Conservation (phyloP, 2,329 filamentous ascomycete species). For the Rutstroemia sp. region DNA sequence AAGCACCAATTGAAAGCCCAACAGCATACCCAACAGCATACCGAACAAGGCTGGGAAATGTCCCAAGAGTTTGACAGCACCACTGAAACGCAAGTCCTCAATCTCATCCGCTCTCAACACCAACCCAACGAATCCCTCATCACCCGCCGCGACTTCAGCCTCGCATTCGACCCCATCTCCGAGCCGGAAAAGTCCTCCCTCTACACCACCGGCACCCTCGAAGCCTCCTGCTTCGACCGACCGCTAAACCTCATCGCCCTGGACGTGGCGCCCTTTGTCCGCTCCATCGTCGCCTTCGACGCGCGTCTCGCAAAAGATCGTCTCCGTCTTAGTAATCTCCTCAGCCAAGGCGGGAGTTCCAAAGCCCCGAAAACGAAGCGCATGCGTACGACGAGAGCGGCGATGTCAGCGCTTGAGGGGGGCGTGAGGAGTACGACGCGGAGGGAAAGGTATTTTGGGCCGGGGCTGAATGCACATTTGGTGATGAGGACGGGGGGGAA, state of each 20-base stretch:
- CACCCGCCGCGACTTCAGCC: slow-evolving; percentile 44
- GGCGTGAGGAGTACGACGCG: slow-evolving; percentile 59
- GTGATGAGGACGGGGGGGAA: slow-evolving; percentile 56
- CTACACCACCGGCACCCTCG: slow-evolving; percentile 40
- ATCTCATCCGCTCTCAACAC: slow-evolving; percentile 17
- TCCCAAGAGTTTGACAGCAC: slow-evolving; percentile 17
- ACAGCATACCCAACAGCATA: slow-evolving; percentile 21
- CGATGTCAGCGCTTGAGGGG: slow-evolving; percentile 70
- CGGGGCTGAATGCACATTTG: slow-evolving; percentile 48
- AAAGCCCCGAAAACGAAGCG: slow-evolving; percentile 44
- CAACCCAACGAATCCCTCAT: slow-evolving; percentile 26
- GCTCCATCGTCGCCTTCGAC: slow-evolving; percentile 75
- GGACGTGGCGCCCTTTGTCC: slow-evolving; percentile 87
- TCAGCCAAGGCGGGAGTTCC: slow-evolving; percentile 50
- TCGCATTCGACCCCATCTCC: slow-evolving; percentile 55
- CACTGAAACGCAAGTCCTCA: slow-evolving; percentile 19
- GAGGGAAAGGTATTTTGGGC: slow-evolving; percentile 64
- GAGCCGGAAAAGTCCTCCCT: slow-evolving; percentile 37
- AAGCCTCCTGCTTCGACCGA: slow-evolving; percentile 71
- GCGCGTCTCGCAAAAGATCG: slow-evolving; percentile 61
- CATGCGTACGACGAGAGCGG: slow-evolving; percentile 64
- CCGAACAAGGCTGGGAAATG: slow-evolving; percentile 18
- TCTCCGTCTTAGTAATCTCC: slow-evolving; percentile 50
- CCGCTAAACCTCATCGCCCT: slow-evolving; percentile 56
- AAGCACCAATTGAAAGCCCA: slow-evolving; percentile 24